phyloP scores from a whole-genome alignment of 257 asterid genomes.

The Sherardia arvensis region DNA sequence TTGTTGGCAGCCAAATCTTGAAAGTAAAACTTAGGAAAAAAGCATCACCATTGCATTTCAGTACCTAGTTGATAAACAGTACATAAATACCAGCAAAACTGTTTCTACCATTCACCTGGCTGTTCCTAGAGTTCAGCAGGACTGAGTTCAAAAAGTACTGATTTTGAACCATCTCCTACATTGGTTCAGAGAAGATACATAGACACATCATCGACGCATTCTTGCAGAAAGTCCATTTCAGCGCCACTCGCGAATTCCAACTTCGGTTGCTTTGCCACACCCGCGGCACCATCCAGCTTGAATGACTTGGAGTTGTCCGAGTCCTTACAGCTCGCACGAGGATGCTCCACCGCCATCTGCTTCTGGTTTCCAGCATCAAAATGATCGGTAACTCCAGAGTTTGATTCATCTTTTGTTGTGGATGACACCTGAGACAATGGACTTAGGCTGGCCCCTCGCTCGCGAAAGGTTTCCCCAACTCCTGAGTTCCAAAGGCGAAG shows the following conservation, averaged over 20 bases:
- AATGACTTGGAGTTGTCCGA: constrained; percentile 24
- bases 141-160: not conserved
- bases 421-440: constrained; percentile 42
- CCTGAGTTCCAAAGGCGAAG: constrained; percentile 49
- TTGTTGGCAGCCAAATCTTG: constrained; percentile 1
- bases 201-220: constrained; percentile 19
- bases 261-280: constrained; percentile 24
- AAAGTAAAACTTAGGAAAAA: not conserved
- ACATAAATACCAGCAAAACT: constrained; percentile 5
- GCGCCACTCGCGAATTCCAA: constrained; percentile 35
- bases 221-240: constrained; percentile 40
- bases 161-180: not conserved
- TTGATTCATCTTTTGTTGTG: constrained; percentile 29
- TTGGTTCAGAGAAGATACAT: constrained; percentile 22
- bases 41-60: not conserved
- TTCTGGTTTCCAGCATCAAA: constrained; percentile 12
- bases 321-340: not conserved
- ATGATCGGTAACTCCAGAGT: constrained; percentile 22
- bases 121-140: not conserved
- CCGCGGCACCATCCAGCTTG: constrained; percentile 33
- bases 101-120: not conserved
- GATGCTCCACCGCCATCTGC: constrained; percentile 1
- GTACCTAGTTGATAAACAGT: not conserved
- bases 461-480: constrained; percentile 50
- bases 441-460: constrained; percentile 25